These are phyloP conservation scores for Mycena amicta DNA, from an alignment of 768 basidiomycete genomes.

Conservation along the genomic window DNA sequence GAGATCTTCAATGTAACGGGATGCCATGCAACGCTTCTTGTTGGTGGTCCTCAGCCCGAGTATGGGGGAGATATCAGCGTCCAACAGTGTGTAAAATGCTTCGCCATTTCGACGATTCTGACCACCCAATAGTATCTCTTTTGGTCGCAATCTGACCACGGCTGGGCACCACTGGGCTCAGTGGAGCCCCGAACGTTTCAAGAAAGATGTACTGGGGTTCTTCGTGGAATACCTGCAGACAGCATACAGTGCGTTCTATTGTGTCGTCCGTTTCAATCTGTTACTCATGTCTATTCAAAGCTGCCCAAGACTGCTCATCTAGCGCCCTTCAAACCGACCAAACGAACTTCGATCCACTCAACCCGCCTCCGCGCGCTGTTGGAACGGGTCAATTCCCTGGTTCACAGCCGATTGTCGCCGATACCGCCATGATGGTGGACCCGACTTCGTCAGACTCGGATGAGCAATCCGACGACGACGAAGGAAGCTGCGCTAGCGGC, in stretches of 20 bases:
- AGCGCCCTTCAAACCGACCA: background rate
- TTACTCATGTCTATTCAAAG: background rate
- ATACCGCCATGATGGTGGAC: background rate
- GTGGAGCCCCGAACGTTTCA: background rate
- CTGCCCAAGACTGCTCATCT: background rate
- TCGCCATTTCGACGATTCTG: background rate
- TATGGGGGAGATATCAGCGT: background rate
- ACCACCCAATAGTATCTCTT: background rate
- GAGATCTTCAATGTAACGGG: background rate
- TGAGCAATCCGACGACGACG: background rate
- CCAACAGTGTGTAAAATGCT: background rate
- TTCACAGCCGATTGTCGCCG: background rate
- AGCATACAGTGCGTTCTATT: slow-evolving; percentile 10
- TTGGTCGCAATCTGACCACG: background rate
- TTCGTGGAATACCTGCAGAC: slow-evolving; percentile 5
- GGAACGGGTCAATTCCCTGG: background rate
- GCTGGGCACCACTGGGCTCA: background rate
- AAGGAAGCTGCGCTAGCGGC: background rate
- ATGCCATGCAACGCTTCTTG: background rate
- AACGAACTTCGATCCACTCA: background rate
- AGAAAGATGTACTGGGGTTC: background rate
- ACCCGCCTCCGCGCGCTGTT: background rate
- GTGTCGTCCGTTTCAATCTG: background rate
- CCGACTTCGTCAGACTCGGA: background rate
- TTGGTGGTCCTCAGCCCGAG: background rate